Evolutionary conservation across 2,329 filamentous ascomycete species (phyloP).

Genomic region (Talaromyces sp.): DNA sequence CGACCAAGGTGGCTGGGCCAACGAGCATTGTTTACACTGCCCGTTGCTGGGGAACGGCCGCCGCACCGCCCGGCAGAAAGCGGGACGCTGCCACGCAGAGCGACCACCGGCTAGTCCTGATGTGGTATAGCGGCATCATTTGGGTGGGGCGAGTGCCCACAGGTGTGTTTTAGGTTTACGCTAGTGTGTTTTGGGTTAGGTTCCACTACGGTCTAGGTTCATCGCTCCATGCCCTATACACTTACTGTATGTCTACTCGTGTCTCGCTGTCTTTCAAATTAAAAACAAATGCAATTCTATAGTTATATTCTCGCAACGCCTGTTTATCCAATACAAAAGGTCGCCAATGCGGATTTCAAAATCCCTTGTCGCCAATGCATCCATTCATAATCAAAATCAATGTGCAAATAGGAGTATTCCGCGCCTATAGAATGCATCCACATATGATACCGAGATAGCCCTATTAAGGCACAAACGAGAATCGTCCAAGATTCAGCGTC

Average conservation of each 20-base stretch:
- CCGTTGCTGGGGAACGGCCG: constrained; percentile 31
- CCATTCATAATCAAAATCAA: neutral
- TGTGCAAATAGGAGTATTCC: neutral
- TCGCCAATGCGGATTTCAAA: neutral
- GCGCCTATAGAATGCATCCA: constrained; percentile 13
- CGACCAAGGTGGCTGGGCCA: constrained; percentile 36
- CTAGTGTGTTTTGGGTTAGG: neutral
- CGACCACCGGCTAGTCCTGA: neutral
- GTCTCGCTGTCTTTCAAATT: neutral
- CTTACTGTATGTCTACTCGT: neutral
- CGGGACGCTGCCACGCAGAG: constrained; percentile 13
- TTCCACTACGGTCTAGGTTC: neutral
- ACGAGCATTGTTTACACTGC: constrained; percentile 36
- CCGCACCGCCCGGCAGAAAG: constrained; percentile 27
- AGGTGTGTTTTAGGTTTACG: neutral
- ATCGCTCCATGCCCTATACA: neutral
- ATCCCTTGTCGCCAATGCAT: neutral
- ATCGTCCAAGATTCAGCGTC: constrained; percentile 32
- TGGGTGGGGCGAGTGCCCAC: neutral
- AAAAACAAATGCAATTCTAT: neutral
- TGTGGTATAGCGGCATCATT: neutral
- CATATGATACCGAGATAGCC: neutral
- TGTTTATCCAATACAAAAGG: neutral
- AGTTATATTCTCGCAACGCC: neutral
- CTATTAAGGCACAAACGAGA: constrained; percentile 29